Conservation (phyloP, 495 filamentous ascomycete genomes). For the Talaromyces ruber region DNA sequence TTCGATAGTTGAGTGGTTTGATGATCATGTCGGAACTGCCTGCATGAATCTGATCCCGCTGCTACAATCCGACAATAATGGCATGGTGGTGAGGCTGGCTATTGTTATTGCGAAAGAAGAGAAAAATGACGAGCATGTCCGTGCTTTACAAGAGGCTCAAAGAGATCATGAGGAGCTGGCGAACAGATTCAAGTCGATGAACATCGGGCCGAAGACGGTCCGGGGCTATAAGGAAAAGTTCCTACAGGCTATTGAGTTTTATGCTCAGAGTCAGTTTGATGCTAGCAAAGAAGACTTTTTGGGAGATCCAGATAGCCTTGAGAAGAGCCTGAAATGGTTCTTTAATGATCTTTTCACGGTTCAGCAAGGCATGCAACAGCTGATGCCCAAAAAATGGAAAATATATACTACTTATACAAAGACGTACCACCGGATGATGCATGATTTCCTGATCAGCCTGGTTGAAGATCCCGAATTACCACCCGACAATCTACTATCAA, state of each 20-base stretch:
- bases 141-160: constrained; percentile 86
- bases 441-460: constrained; percentile 73
- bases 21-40: constrained; percentile 83
- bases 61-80: constrained; percentile 73
- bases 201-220: constrained; percentile 80
- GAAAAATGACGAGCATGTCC: constrained; percentile 83
- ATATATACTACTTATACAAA: constrained; percentile 83
- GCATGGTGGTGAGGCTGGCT: constrained; percentile 83
- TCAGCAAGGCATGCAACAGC: constrained; percentile 73
- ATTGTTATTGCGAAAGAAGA: constrained; percentile 92
- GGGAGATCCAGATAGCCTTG: constrained; percentile 70
- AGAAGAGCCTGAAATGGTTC: constrained; percentile 85
- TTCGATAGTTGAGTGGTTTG: constrained; percentile 82
- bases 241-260: constrained; percentile 64
- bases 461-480: constrained; percentile 74
- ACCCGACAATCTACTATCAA: constrained; percentile 73
- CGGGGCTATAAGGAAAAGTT: constrained; percentile 97
- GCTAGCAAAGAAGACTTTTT: constrained; percentile 66
- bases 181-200: constrained; percentile 87
- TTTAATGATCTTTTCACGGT: constrained; percentile 96
- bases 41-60: constrained; percentile 85
- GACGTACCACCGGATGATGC: constrained; percentile 91
- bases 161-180: constrained; percentile 93
- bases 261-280: constrained; percentile 67
- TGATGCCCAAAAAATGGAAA: constrained; percentile 97